Conservation (phyloP, 176 grass and related monocot genomes). For the Oryza glaberrima region DNA sequence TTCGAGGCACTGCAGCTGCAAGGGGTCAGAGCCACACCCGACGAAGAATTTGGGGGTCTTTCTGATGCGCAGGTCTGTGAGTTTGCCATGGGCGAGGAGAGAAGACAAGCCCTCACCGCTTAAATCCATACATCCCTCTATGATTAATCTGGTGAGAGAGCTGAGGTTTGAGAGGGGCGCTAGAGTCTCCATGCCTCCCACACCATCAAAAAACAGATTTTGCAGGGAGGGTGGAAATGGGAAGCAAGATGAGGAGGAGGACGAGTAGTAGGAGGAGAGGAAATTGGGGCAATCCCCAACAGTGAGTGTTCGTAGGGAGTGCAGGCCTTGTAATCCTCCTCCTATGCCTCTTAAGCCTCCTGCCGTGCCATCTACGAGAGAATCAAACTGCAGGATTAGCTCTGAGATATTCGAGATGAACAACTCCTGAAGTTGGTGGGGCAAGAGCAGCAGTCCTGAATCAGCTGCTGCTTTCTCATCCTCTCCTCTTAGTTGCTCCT, state of each 20-base stretch:
- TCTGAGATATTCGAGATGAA: fast-evolving
- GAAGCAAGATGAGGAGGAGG: not conserved
- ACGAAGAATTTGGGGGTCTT: not conserved
- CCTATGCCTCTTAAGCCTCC: too few species aligned
- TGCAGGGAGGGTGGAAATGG: not conserved
- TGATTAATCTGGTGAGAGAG: fast-evolving
- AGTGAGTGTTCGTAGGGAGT: too few species aligned
- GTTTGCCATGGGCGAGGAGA: not conserved
- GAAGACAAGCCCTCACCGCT: not conserved
- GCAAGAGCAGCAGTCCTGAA: not conserved
- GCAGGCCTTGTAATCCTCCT: too few species aligned
- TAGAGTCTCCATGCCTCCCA: not conserved
- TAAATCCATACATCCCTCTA: not conserved
- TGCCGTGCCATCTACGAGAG: too few species aligned
- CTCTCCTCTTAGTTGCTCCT: not conserved
- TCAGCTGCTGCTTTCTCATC: not conserved
- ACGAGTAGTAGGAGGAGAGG: not conserved
- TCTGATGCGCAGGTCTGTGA: not conserved
- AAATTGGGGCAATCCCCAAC: fast-evolving
- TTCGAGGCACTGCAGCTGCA: fast-evolving
- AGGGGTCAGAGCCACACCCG: too few species aligned
- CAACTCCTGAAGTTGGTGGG: not conserved
- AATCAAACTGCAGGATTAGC: not conserved
- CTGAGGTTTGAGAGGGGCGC: constrained; percentile 7
- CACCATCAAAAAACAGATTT: fast-evolving